Percentiles rank a stretch among this genome's conserved stretches.
These are phyloP conservation scores for Lactifluus echinatus DNA, from an alignment of 768 basidiomycete species.

Conservation along the genomic window DNA sequence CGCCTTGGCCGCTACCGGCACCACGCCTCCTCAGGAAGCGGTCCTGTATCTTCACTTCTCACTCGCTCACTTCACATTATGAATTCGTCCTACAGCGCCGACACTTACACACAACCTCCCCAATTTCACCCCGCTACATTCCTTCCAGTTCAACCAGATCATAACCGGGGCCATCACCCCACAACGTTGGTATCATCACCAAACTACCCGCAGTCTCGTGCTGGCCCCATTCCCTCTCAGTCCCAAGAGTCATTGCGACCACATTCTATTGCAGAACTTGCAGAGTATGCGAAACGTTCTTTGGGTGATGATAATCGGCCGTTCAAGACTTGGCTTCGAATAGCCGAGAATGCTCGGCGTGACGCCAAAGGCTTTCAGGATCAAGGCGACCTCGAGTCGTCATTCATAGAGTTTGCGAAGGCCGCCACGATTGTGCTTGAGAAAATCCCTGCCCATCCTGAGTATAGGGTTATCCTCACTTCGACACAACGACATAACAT, in stretches of 20 bases:
- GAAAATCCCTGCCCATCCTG: slow-evolving; percentile 63
- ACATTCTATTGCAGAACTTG: slow-evolving; percentile 56
- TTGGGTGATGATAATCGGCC: slow-evolving; percentile 49
- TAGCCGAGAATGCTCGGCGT: slow-evolving; percentile 54
- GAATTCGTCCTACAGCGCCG: neutral
- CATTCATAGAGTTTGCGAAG: slow-evolving; percentile 62
- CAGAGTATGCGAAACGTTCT: slow-evolving; percentile 46
- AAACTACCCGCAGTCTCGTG: slow-evolving; percentile 8
- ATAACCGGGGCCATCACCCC: slow-evolving; percentile 6
- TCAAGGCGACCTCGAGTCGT: slow-evolving; percentile 54
- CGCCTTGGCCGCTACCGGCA: neutral
- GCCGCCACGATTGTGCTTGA: slow-evolving; percentile 75
- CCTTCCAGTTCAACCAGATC: neutral
- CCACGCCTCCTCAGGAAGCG: neutral
- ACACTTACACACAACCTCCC: slow-evolving; percentile 1
- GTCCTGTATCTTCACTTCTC: neutral
- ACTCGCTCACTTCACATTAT: slow-evolving; percentile 2
- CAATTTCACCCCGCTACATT: slow-evolving; percentile 13
- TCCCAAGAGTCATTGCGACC: slow-evolving; percentile 23
- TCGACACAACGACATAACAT: slow-evolving; percentile 57
- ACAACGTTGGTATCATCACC: slow-evolving; percentile 1
- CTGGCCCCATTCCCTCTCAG: neutral
- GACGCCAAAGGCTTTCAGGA: slow-evolving; percentile 26
- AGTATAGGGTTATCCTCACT: slow-evolving; percentile 50
- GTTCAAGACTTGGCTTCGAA: slow-evolving; percentile 58